Percentiles rank a stretch among this genome's conserved stretches.
Conservation (phyloP, 768 basidiomycete genomes). For the Xanthoconium purpureum region DNA sequence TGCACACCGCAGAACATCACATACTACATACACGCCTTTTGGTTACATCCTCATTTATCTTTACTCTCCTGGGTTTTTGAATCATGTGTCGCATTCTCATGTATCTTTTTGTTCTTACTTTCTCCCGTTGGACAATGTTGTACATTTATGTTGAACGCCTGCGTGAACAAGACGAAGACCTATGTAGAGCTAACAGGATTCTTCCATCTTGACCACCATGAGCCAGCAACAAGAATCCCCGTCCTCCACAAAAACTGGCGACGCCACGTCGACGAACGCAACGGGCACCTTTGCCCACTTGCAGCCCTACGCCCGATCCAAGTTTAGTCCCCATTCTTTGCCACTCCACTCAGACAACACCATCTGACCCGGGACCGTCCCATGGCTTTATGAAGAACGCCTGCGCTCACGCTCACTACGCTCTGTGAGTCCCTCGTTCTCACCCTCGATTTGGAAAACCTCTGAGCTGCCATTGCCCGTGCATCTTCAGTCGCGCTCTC, state of each 20-base stretch:
- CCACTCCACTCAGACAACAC: background rate
- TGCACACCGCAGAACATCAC: constrained; percentile 1
- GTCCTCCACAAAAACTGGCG: background rate
- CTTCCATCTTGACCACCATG: constrained; percentile 6
- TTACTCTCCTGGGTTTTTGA: background rate
- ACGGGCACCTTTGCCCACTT: constrained; percentile 22
- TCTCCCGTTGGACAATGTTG: constrained; percentile 9
- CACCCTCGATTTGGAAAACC: background rate
- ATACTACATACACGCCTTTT: background rate
- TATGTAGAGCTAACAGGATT: no score
- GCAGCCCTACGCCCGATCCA: constrained; percentile 31
- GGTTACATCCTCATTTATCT: constrained; percentile 1
- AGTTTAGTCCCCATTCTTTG: constrained; percentile 24
- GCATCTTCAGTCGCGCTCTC: constrained; percentile 34
- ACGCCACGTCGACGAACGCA: constrained; percentile 14
- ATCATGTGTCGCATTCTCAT: background rate
- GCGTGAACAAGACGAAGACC: no score
- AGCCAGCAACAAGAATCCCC: background rate
- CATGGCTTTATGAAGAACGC: constrained; percentile 19
- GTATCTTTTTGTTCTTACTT: constrained; percentile 12
- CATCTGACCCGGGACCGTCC: constrained; percentile 13
- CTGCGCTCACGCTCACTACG: constrained; percentile 31
- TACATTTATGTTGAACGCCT: background rate
- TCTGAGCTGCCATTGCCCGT: background rate
- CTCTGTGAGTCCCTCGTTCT: constrained; percentile 29